Evolutionary conservation across 192 early-diverging fungal genomes (phyloP).

Genomic region (Coemansia sp.): DNA sequence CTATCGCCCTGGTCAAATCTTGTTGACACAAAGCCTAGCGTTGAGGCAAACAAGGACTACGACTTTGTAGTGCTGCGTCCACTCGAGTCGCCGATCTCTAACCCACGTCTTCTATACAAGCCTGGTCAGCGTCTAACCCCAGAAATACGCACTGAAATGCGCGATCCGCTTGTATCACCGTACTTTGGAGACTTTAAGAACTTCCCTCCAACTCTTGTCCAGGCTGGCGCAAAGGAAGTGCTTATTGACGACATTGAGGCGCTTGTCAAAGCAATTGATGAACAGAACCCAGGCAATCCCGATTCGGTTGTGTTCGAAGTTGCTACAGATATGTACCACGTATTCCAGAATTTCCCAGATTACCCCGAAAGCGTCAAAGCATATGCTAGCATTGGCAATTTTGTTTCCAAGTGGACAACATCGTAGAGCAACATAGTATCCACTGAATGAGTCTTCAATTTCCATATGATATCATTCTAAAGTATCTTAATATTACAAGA

Average conservation of each 20-base stretch:
- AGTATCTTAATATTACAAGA: too few species aligned
- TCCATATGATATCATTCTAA: too few species aligned
- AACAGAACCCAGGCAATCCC: background rate
- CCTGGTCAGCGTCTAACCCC: constrained; percentile 1
- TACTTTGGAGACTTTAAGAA: background rate
- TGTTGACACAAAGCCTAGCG: constrained; percentile 5
- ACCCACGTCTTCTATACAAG: constrained; percentile 2
- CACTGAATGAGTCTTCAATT: too few species aligned
- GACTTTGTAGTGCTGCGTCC: constrained; percentile 2
- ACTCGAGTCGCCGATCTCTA: background rate
- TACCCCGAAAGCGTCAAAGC: background rate
- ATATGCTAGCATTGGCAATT: constrained; percentile 1
- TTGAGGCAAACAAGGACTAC: background rate
- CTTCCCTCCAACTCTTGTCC: constrained; percentile 8
- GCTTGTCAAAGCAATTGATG: background rate
- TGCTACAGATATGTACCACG: background rate
- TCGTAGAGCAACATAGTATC: too few species aligned
- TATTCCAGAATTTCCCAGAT: background rate
- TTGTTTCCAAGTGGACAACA: background rate
- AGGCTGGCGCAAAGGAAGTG: constrained; percentile 6
- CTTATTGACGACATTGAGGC: constrained; percentile 9
- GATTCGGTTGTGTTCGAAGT: background rate
- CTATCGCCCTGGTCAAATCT: constrained; percentile 16
- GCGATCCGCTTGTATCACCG: constrained; percentile 11
- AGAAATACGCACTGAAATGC: background rate